Base-by-base conservation (phyloP, 768 basidiomycete species). In the Boletus rex-veris region DNA sequence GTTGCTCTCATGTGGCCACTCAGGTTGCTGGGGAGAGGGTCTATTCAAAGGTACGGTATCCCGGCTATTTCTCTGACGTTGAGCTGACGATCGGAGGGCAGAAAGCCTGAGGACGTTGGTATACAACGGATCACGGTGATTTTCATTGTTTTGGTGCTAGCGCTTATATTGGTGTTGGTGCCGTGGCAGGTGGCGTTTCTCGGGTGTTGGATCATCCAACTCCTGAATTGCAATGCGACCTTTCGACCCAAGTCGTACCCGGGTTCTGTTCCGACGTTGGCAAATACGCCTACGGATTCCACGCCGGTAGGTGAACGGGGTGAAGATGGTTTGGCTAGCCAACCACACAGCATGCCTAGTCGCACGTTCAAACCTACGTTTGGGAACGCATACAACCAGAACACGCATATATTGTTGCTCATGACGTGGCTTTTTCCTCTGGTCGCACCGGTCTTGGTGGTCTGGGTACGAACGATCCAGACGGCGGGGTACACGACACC, bases 151-250 rank as follows among this genome's bases (percentile, higher is more conserved):
- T 45, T 86, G 18, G 78, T 94, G 33, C 77, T 86, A 47, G 58
- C 79, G 15, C 71, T 86, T n/a, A 84, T 94, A 37, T 80, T 86
- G 54, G 58, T 90, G 37, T 72, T 93, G 48, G 75, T 95, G n/a
- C 94, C 94, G 0, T 92, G 91, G 83, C 94, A 97, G 70, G 88
- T 95, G 10, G 92, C 88, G 5, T 94, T 88, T 70, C 77, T 96
- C 21, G 85, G 90, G 18, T 85, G 85, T 59, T 91, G 90, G 84
- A 55, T 85, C n/a, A 82, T 88, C 47, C 91, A 92, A 55, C 72
- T 91, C 42, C 74, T 81, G 61, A 85, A 82, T 36, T 90, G 87
- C 59, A 78, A 78, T 16, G 72, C 67, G 36, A 48, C 58, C 35
- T 39, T 41, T 39, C 53, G 60, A 46, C 38, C 50, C 31, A 58